phyloP scores from a whole-genome alignment of 352 stramenopile genomes.

The Elongisporangium undulatum region DNA sequence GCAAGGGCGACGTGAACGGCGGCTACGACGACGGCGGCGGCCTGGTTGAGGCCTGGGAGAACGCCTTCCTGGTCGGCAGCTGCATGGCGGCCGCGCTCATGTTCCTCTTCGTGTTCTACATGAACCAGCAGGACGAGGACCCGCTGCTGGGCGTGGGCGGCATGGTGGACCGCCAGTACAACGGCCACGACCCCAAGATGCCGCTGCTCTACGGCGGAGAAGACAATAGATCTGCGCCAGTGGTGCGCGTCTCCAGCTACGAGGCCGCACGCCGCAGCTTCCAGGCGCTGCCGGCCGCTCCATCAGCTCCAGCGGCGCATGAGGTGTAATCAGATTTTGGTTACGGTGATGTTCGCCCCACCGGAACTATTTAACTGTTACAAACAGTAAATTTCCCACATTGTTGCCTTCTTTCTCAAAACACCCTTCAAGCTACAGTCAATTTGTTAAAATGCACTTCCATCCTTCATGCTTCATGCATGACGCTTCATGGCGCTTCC shows the following conservation, averaged over 20 bases:
- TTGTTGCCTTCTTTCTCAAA: neutral
- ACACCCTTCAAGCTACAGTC: neutral
- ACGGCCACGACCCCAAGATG: constrained; percentile 56
- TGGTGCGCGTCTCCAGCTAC: constrained; percentile 33
- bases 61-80: constrained; percentile 63
- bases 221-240: constrained; percentile 8
- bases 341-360: neutral
- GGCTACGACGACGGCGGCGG: constrained; percentile 26
- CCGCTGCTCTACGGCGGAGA: constrained; percentile 43
- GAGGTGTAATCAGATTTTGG: constrained; percentile 1
- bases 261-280: constrained; percentile 54
- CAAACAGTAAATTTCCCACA: too few relatives aligned
- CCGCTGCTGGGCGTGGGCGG: constrained; percentile 17
- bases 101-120: constrained; percentile 79
- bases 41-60: constrained; percentile 48
- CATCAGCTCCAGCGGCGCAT: neutral
- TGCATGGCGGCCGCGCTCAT: constrained; percentile 69
- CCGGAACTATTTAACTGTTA: too few relatives aligned
- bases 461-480: neutral
- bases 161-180: constrained; percentile 20
- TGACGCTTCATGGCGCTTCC: neutral
- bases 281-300: constrained; percentile 30
- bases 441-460: neutral
- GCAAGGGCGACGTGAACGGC: constrained; percentile 59
- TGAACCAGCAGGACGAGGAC: constrained; percentile 73